phyloP scores from a whole-genome alignment of 2,329 filamentous ascomycete species.

The Colletotrichum musae region DNA sequence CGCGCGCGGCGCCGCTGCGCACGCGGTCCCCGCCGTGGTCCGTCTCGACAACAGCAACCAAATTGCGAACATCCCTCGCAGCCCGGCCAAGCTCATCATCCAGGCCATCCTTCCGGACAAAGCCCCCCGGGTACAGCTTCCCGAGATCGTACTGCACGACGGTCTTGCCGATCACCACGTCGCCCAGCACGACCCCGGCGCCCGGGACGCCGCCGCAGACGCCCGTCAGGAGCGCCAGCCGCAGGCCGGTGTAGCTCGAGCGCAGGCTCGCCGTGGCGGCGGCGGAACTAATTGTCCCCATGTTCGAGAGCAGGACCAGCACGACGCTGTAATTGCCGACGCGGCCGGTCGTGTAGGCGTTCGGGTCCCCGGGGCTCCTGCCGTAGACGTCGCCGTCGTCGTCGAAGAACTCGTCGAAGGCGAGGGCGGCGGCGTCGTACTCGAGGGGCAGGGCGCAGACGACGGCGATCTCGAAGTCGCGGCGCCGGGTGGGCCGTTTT shows the following conservation, averaged over 20 bases:
- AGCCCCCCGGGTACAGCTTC: constrained; percentile 37
- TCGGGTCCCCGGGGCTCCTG: constrained; percentile 22
- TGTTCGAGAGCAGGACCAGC: constrained; percentile 46
- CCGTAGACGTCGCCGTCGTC: constrained; percentile 42
- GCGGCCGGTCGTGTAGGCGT: constrained; percentile 48
- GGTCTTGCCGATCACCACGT: constrained; percentile 50
- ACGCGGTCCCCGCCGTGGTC: constrained; percentile 37
- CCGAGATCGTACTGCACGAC: constrained; percentile 46
- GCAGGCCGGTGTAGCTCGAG: constrained; percentile 51
- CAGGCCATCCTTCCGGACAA: constrained; percentile 38
- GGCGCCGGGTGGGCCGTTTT: background rate
- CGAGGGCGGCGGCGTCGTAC: constrained; percentile 46
- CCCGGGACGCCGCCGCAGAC: constrained; percentile 44
- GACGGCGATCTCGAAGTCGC: constrained; percentile 51
- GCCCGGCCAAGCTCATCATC: constrained; percentile 41
- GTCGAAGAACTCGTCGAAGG: constrained; percentile 51
- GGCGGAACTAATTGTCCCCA: constrained; percentile 49
- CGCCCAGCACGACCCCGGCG: constrained; percentile 46
- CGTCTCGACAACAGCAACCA: constrained; percentile 46
- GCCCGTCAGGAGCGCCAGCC: constrained; percentile 45
- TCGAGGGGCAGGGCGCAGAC: constrained; percentile 53
- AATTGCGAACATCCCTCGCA: constrained; percentile 44
- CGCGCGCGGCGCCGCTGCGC: constrained; percentile 6
- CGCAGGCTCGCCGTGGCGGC: constrained; percentile 46
- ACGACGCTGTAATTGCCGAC: constrained; percentile 49